phyloP scores from a whole-genome alignment of 352 stramenopile genomes.

The Lagenidium giganteum region DNA sequence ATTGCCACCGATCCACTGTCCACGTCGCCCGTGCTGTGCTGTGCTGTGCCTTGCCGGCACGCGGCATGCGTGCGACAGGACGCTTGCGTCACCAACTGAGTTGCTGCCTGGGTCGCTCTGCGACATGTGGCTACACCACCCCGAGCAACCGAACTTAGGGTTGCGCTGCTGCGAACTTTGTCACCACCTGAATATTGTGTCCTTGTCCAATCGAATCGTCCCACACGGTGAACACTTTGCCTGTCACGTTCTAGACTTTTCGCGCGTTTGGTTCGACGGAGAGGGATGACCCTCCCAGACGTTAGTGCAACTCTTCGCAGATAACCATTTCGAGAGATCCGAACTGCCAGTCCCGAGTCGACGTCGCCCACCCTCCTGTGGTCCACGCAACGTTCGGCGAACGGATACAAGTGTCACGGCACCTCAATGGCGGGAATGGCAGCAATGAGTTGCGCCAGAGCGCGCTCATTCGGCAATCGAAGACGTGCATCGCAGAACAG shows the following conservation, averaged over 20 bases:
- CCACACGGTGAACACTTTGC: too few species aligned
- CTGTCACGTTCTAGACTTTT: conserved; percentile 21
- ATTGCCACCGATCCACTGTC: too few species aligned
- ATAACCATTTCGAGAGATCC: neutral
- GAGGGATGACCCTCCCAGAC: conserved; percentile 1
- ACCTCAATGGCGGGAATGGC: too few species aligned
- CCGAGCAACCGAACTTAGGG: neutral
- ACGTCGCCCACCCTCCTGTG: conserved; percentile 6
- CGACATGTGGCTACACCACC: neutral
- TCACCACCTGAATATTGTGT: too few species aligned
- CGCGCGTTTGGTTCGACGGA: neutral
- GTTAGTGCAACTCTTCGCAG: conserved; percentile 6
- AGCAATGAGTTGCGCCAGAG: too few species aligned
- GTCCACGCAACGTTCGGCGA: too few species aligned
- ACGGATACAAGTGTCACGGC: too few species aligned
- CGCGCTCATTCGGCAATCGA: neutral
- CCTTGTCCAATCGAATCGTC: too few species aligned
- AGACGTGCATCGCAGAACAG: neutral
- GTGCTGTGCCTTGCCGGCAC: neutral
- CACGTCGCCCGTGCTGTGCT: neutral
- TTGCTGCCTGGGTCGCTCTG: too few species aligned
- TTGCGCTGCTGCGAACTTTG: too few species aligned
- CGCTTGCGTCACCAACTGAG: too few species aligned
- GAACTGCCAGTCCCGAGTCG: conserved; percentile 1
- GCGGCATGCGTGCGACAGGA: too few species aligned